Percentiles rank a stretch among this genome's conserved stretches.
These are phyloP conservation scores for Blastomyces parvus DNA, from an alignment of 2,329 filamentous ascomycete genomes.

Conservation along the genomic window DNA sequence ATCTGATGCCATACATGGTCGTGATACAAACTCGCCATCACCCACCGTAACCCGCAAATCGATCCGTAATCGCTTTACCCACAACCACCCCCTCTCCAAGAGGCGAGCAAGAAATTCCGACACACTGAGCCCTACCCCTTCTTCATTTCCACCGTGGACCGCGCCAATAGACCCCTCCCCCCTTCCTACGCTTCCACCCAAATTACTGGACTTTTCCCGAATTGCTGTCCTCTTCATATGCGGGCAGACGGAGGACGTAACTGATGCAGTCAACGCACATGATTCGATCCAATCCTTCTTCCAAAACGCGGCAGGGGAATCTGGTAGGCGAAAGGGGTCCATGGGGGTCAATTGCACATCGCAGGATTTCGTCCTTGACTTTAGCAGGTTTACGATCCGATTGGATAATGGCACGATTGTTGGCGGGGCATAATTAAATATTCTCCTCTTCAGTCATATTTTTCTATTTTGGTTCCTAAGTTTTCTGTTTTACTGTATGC, in stretches of 20 bases:
- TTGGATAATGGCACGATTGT: slow-evolving; percentile 18
- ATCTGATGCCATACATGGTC: neutral
- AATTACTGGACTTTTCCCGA: slow-evolving; percentile 22
- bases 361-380: slow-evolving; percentile 18
- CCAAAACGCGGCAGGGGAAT: slow-evolving; percentile 7
- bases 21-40: slow-evolving; percentile 9
- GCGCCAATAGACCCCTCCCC: slow-evolving; percentile 19
- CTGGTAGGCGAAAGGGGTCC: slow-evolving; percentile 5
- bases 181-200: slow-evolving; percentile 12
- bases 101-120: slow-evolving; percentile 1
- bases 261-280: slow-evolving; percentile 16
- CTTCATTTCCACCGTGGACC: slow-evolving; percentile 21
- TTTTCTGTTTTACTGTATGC: neutral
- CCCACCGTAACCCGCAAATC: neutral
- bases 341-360: slow-evolving; percentile 17
- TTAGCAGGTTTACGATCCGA: slow-evolving; percentile 18
- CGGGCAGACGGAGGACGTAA: slow-evolving; percentile 17
- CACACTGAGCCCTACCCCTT: slow-evolving; percentile 4
- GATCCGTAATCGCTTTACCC: neutral
- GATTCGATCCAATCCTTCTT: slow-evolving; percentile 15
- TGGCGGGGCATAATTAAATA: slow-evolving; percentile 10
- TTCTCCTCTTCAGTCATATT: neutral
- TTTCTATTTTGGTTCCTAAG: neutral
- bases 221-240: slow-evolving; percentile 22
- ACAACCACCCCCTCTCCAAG: neutral